phyloP scores from a whole-genome alignment of 164 flowering plant genomes.

The Dillenia suffruticosa region DNA sequence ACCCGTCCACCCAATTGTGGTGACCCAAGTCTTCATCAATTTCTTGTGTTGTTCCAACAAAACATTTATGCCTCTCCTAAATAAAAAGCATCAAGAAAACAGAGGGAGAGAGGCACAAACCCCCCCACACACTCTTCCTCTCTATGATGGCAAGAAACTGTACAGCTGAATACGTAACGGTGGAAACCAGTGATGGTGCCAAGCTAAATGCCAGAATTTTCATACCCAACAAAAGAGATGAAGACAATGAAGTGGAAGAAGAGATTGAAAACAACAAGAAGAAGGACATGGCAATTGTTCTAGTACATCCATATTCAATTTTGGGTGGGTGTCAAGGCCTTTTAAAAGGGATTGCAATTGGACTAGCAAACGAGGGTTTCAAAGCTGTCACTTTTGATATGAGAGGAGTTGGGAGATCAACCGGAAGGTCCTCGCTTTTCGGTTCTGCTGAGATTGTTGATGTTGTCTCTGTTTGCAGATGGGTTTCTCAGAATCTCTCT shows the following conservation, averaged over 20 bases:
- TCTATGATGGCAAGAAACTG: too few relatives aligned
- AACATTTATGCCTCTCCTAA: too few relatives aligned
- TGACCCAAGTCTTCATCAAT: too few relatives aligned
- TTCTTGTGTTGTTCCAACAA: too few relatives aligned
- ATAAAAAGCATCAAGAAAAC: too few relatives aligned
- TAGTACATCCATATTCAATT: conserved; percentile 76
- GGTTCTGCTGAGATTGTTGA: conserved; percentile 79
- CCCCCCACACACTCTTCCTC: too few relatives aligned
- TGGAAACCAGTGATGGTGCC: too few relatives aligned
- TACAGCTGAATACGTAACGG: too few relatives aligned
- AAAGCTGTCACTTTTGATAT: conserved; percentile 72
- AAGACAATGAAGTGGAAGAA: conserved; percentile 11
- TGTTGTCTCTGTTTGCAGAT: conserved; percentile 18
- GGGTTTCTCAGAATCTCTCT: too few relatives aligned
- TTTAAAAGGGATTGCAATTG: conserved; percentile 71
- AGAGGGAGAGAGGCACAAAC: too few relatives aligned
- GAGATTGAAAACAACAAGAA: too few relatives aligned
- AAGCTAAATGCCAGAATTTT: conserved; percentile 18
- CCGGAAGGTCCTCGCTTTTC: conserved; percentile 72
- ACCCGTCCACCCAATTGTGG: too few relatives aligned
- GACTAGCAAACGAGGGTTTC: conserved; percentile 55
- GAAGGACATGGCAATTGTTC: conserved; percentile 31
- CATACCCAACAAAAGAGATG: conserved; percentile 34
- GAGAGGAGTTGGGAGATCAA: conserved; percentile 85
- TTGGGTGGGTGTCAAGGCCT: conserved; percentile 89